Evolutionary conservation across 495 filamentous ascomycete genomes (phyloP).

Genomic region (Clohesyomyces aquaticus): DNA sequence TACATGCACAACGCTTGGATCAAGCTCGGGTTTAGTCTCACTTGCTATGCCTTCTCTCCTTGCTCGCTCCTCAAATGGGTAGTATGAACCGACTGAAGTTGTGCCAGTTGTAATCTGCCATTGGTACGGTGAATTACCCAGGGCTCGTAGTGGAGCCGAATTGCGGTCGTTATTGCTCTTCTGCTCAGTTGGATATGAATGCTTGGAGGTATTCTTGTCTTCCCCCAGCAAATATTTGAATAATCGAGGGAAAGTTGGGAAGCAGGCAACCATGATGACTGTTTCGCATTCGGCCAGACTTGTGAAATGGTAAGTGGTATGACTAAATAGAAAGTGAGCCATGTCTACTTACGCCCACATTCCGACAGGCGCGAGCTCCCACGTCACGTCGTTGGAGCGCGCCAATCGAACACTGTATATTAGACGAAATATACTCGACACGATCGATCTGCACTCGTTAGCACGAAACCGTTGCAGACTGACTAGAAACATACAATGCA

Average conservation of each 20-base stretch:
- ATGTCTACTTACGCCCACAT: conserved; percentile 25
- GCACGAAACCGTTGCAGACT: neutral
- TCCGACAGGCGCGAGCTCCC: neutral
- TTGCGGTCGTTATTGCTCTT: neutral
- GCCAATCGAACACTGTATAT: conserved; percentile 9
- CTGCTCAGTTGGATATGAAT: neutral
- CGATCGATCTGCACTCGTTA: conserved; percentile 6
- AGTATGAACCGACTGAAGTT: neutral
- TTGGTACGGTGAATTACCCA: neutral
- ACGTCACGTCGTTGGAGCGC: conserved; percentile 5
- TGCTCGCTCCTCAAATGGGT: neutral
- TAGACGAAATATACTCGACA: conserved; percentile 8
- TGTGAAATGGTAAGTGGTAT: neutral
- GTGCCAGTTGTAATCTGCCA: neutral
- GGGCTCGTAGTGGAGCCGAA: neutral
- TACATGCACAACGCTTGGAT: neutral
- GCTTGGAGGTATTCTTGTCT: neutral
- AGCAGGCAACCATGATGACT: conserved; percentile 14
- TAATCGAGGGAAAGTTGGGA: conserved; percentile 15
- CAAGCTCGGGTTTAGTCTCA: neutral
- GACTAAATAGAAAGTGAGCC: neutral
- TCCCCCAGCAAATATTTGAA: conserved; percentile 9
- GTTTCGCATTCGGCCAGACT: conserved; percentile 10
- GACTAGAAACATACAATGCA: conserved; percentile 11
- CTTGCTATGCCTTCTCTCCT: neutral